These are phyloP conservation scores for Trichomonas gallinae DNA, from an alignment of 208 protist species.

Conservation along the genomic window DNA sequence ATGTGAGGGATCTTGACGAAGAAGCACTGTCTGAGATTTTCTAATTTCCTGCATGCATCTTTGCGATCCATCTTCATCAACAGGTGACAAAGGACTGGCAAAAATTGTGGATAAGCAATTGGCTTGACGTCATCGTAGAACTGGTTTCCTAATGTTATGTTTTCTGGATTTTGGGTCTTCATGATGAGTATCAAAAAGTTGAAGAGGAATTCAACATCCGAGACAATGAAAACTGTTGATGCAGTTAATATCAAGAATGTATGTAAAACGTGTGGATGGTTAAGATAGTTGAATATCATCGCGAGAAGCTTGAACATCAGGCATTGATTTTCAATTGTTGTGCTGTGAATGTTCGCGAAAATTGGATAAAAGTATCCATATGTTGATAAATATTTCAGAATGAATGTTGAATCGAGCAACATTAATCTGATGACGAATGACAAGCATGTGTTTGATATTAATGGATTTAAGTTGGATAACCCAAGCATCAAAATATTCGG, in stretches of 20 bases:
- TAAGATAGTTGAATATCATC: not conserved
- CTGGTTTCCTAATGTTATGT: not conserved
- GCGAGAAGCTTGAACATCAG: not conserved
- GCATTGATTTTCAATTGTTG: not conserved
- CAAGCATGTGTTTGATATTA: not conserved
- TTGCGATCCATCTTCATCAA: not conserved
- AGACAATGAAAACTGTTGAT: not conserved
- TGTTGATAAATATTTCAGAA: not conserved
- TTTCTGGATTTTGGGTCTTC: not conserved
- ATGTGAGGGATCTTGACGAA: not conserved
- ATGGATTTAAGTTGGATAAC: not conserved
- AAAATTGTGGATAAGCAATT: not conserved
- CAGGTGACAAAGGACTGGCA: not conserved
- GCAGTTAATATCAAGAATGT: not conserved
- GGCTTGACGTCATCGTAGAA: not conserved
- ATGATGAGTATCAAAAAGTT: not conserved
- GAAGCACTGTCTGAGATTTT: not conserved
- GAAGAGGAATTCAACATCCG: not conserved
- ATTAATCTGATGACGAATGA: not conserved
- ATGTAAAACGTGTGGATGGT: not conserved
- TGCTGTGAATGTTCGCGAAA: not conserved
- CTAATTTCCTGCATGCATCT: not conserved
- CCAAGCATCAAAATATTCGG: not conserved
- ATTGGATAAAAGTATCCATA: not conserved
- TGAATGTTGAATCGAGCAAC: not conserved